These are phyloP conservation scores for Sporothrix sp. DNA, from an alignment of 2,329 filamentous ascomycete species.

Conservation along the genomic window DNA sequence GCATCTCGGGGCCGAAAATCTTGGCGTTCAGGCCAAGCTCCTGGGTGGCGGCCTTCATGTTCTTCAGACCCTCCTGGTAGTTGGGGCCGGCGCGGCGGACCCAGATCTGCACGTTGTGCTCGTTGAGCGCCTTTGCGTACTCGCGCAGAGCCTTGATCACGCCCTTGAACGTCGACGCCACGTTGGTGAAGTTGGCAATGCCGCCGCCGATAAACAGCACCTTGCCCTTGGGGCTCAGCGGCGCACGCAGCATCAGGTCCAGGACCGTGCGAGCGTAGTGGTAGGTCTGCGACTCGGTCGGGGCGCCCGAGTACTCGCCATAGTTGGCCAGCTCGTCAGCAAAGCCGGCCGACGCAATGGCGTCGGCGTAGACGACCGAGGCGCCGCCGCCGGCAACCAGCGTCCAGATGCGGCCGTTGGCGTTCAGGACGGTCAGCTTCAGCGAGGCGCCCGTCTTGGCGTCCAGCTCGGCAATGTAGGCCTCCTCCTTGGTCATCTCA, in stretches of 20 bases:
- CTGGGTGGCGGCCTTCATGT: slow-evolving; percentile 94
- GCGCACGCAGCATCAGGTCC: slow-evolving; percentile 92
- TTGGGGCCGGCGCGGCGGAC: slow-evolving; percentile 84
- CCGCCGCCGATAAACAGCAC: slow-evolving; percentile 98
- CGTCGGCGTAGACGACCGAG: slow-evolving; percentile 97
- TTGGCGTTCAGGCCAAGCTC: slow-evolving; percentile 72
- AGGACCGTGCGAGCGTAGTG: slow-evolving; percentile 97
- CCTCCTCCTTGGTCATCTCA: slow-evolving; percentile 97
- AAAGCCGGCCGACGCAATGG: slow-evolving; percentile 93
- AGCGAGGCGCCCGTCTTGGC: slow-evolving; percentile 98
- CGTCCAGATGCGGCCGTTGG: slow-evolving; percentile 89
- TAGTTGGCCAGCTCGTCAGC: slow-evolving; percentile 98
- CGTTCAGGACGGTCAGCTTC: slow-evolving; percentile 94
- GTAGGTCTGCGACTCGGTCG: slow-evolving; percentile 97
- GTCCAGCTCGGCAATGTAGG: slow-evolving; percentile 96
- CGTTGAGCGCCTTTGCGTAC: slow-evolving; percentile 71
- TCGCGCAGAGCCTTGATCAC: slow-evolving; percentile 94
- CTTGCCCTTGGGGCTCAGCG: slow-evolving; percentile 80
- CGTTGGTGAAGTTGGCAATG: slow-evolving; percentile 99
- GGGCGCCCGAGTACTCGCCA: slow-evolving; percentile 97
- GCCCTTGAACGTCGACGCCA: slow-evolving; percentile 98
- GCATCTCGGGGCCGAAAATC: slow-evolving; percentile 71
- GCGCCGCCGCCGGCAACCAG: slow-evolving; percentile 98
- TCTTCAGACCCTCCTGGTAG: slow-evolving; percentile 99
- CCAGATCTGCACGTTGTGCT: slow-evolving; percentile 99